These are phyloP conservation scores for Penicillium capsulatum DNA, from an alignment of 2,329 filamentous ascomycete genomes.

Conservation along the genomic window DNA sequence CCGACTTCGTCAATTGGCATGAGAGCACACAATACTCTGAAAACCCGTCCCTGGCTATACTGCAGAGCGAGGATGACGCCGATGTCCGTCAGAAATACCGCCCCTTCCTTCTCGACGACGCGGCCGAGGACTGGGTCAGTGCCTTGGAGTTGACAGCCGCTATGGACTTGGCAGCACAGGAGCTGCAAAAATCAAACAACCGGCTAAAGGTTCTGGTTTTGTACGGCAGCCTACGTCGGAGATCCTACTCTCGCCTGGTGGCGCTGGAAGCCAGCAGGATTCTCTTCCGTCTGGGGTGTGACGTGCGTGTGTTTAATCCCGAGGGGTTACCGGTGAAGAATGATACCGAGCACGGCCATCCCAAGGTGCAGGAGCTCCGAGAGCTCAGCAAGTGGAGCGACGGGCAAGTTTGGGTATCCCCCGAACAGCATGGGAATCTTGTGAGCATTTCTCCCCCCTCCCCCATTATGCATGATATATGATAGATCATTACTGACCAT, in stretches of 20 bases:
- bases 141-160: conserved; percentile 54
- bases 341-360: conserved; percentile 54
- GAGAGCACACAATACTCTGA: conserved; percentile 1
- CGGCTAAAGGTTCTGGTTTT: conserved; percentile 57
- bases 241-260: conserved; percentile 58
- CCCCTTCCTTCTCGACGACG: conserved; percentile 51
- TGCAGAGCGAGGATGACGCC: conserved; percentile 45
- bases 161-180: conserved; percentile 48
- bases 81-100: conserved; percentile 50
- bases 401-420: conserved; percentile 62
- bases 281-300: conserved; percentile 61
- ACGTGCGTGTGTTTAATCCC: conserved; percentile 61
- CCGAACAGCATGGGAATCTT: conserved; percentile 64
- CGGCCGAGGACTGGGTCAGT: conserved; percentile 53
- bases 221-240: conserved; percentile 55
- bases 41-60: conserved; percentile 43
- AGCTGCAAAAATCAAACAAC: conserved; percentile 40
- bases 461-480: no score
- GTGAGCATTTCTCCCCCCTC: conserved; percentile 33
- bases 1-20: conserved; percentile 2
- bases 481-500: neutral
- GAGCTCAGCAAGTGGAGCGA: conserved; percentile 61
- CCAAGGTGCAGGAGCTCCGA: conserved; percentile 61
- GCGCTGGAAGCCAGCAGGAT: conserved; percentile 59
- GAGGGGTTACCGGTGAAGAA: conserved; percentile 59